Percentiles rank a stretch among this genome's conserved stretches.
Evolutionary conservation across 2,329 filamentous ascomycete genomes (phyloP).

Genomic region (Talaromyces sp.): DNA sequence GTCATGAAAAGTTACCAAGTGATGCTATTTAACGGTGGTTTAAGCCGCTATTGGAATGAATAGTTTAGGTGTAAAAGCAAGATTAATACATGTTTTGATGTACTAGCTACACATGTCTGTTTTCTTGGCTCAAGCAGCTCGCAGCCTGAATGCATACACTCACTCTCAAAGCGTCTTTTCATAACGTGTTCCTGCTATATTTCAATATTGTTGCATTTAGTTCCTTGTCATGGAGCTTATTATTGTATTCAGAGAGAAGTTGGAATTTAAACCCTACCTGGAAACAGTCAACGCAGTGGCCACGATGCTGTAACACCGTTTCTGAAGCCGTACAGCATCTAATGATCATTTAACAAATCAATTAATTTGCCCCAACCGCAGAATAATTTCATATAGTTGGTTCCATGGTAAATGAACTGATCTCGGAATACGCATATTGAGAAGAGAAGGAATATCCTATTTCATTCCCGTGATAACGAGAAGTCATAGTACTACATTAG

Average conservation of each 20-base stretch:
- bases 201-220: too few relatives aligned
- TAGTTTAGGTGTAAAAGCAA: background rate
- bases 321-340: background rate
- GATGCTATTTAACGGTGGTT: background rate
- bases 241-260: too few relatives aligned
- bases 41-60: background rate
- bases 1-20: background rate
- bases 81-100: too few relatives aligned
- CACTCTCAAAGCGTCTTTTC: too few relatives aligned
- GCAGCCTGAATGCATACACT: too few relatives aligned
- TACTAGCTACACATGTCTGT: too few relatives aligned
- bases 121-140: too few relatives aligned
- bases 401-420: background rate
- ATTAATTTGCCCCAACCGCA: background rate
- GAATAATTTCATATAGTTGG: background rate
- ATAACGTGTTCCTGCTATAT: too few relatives aligned
- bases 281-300: too few relatives aligned
- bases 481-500: constrained; percentile 12
- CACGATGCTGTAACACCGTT: background rate
- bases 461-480: constrained; percentile 1
- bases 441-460: constrained; percentile 1
- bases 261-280: too few relatives aligned
- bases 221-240: too few relatives aligned
- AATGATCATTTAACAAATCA: too few relatives aligned
- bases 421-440: background rate